These are phyloP conservation scores for Fraxinus americana DNA, from an alignment of 257 asterid genomes.

Conservation along the genomic window DNA sequence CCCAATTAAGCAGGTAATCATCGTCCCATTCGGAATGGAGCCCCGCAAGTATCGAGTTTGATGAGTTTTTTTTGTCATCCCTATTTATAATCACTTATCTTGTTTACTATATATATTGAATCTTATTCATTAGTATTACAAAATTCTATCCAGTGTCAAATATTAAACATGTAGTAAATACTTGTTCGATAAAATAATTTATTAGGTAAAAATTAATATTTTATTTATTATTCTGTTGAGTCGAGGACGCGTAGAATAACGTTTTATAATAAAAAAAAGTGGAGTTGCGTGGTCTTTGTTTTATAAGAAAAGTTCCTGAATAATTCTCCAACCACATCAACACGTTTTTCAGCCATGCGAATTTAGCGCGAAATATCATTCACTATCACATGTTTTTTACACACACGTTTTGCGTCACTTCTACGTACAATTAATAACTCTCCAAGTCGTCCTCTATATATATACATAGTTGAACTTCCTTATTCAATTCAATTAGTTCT, in stretches of 20 bases:
- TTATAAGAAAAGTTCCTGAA: background rate
- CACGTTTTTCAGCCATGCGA: conserved; percentile 6
- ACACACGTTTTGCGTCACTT: background rate
- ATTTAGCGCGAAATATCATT: background rate
- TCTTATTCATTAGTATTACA: no score
- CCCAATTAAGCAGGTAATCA: no score
- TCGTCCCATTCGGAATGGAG: no score
- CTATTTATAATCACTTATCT: no score
- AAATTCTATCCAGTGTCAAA: background rate
- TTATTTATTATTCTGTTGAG: background rate
- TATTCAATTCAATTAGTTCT: background rate
- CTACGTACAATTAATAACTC: background rate
- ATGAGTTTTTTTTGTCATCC: no score
- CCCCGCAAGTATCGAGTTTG: no score
- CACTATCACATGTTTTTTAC: background rate
- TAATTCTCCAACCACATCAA: background rate
- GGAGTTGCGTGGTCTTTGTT: background rate
- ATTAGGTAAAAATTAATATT: background rate
- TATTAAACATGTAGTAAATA: no score
- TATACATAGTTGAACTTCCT: background rate
- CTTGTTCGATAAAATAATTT: no score
- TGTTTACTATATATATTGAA: no score
- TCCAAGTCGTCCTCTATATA: background rate
- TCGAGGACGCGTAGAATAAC: background rate
- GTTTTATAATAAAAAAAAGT: background rate